Evolutionary conservation across 2,329 filamentous ascomycete species (phyloP).

Genomic region (Pochonia chlamydosporia): DNA sequence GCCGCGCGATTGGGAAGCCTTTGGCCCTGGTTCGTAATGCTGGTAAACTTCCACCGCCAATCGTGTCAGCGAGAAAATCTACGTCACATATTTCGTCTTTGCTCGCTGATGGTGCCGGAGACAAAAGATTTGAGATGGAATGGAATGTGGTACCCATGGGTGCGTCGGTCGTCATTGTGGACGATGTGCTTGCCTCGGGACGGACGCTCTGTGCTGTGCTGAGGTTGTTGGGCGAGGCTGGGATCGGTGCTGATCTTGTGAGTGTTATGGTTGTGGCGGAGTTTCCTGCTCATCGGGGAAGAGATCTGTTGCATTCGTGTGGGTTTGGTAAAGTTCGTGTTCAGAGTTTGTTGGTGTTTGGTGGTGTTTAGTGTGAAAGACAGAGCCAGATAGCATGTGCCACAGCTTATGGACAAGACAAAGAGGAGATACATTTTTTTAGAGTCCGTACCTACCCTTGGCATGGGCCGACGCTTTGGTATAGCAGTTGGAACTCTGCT

Average conservation of each 20-base stretch:
- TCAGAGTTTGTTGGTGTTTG: conserved; percentile 45
- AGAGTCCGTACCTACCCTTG: no score
- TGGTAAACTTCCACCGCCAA: conserved; percentile 55
- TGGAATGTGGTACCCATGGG: conserved; percentile 31
- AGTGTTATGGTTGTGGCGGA: conserved; percentile 50
- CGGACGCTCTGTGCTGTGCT: conserved; percentile 48
- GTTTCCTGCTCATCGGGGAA: conserved; percentile 49
- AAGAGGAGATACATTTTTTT: no score
- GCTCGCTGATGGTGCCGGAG: conserved; percentile 13
- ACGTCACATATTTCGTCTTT: conserved; percentile 49
- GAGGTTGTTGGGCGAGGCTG: conserved; percentile 37
- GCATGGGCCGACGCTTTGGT: no score
- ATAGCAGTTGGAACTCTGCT: no score
- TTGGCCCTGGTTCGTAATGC: conserved; percentile 47
- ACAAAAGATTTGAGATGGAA: conserved; percentile 44
- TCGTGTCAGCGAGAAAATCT: conserved; percentile 38
- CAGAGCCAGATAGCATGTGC: no score
- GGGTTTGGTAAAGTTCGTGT: conserved; percentile 46
- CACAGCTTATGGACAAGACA: no score
- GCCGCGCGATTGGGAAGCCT: conserved; percentile 33
- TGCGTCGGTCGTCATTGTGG: conserved; percentile 47
- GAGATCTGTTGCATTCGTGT: conserved; percentile 34
- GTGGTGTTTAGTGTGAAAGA: conserved; percentile 16
- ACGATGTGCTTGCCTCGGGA: conserved; percentile 54
- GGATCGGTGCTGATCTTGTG: conserved; percentile 34